Evolutionary conservation across 768 basidiomycete species (phyloP).

Genomic region (Pleurotus platypus): DNA sequence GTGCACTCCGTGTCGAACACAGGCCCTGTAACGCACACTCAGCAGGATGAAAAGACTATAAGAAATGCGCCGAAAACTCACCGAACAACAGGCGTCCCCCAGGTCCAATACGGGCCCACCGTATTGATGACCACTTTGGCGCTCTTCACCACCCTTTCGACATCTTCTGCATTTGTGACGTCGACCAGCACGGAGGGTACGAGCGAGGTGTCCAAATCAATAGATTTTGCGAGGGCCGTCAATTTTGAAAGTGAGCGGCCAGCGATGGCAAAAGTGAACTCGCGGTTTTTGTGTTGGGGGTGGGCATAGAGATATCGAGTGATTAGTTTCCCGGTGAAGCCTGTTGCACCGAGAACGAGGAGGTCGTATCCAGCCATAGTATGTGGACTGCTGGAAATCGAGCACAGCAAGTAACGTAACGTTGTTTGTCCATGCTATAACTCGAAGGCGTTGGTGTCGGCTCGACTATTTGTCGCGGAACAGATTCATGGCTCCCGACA

Average conservation of each 20-base stretch:
- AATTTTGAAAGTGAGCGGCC: conserved; percentile 68
- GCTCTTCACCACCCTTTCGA: conserved; percentile 54
- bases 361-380: conserved; percentile 35
- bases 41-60: background rate
- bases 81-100: conserved; percentile 71
- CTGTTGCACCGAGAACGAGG: conserved; percentile 72
- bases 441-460: too few species aligned
- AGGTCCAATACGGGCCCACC: conserved; percentile 72
- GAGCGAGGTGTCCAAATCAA: conserved; percentile 34
- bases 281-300: conserved; percentile 38
- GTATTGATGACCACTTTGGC: conserved; percentile 72
- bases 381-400: too few species aligned
- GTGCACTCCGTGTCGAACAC: conserved; percentile 69
- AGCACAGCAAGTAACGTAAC: too few species aligned
- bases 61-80: conserved; percentile 24
- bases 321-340: conserved; percentile 70
- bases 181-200: conserved; percentile 55
- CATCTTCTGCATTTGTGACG: conserved; percentile 45
- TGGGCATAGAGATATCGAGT: conserved; percentile 64
- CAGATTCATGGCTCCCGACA: too few species aligned
- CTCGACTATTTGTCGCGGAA: too few species aligned
- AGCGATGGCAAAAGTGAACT: conserved; percentile 66
- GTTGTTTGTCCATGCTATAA: too few species aligned
- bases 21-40: conserved; percentile 44
- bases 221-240: conserved; percentile 42